A percentile compares a stretch with the other conserved stretches of the same genome.
These are phyloP conservation scores for Komagataella pseudopastoris DNA, from an alignment of 805 yeast species.

Conservation along the genomic window DNA sequence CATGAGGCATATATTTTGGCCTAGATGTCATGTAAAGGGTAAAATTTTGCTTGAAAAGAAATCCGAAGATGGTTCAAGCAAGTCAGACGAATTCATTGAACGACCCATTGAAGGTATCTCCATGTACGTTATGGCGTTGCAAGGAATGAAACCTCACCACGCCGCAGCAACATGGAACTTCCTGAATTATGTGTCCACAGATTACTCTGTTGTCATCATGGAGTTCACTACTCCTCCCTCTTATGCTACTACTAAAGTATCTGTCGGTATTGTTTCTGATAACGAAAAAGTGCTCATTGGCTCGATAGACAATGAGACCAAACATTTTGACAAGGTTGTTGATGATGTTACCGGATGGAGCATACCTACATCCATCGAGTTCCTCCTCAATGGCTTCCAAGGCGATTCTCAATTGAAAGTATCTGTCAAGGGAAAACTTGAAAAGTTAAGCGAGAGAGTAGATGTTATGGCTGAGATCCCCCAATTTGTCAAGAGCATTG, in stretches of 20 bases:
- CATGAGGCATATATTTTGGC: conserved; percentile 96
- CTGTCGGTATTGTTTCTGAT: conserved; percentile 61
- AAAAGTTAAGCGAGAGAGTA: conserved; percentile 67
- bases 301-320: conserved; percentile 48
- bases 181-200: conserved; percentile 70
- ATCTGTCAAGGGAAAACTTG: conserved; percentile 45
- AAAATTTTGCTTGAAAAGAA: conserved; percentile 32
- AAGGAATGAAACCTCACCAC: conserved; percentile 99
- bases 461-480: conserved; percentile 98
- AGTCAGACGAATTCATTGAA: conserved; percentile 8
- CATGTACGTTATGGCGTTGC: conserved; percentile 93
- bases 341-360: conserved; percentile 86
- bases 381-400: conserved; percentile 31
- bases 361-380: conserved; percentile 57
- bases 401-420: conserved; percentile 27
- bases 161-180: conserved; percentile 98
- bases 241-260: conserved; percentile 71
- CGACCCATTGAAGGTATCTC: conserved; percentile 29
- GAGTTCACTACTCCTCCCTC: conserved; percentile 91
- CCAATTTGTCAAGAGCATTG: conserved; percentile 82
- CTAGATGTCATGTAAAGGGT: conserved; percentile 67
- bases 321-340: conserved; percentile 37
- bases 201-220: conserved; percentile 72
- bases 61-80: conserved; percentile 6
- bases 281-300: conserved; percentile 45